Evolutionary conservation across 805 yeast genomes (phyloP), one percentile per base, ranked within the genome.

Genomic region (Candida glaebosa): DNA sequence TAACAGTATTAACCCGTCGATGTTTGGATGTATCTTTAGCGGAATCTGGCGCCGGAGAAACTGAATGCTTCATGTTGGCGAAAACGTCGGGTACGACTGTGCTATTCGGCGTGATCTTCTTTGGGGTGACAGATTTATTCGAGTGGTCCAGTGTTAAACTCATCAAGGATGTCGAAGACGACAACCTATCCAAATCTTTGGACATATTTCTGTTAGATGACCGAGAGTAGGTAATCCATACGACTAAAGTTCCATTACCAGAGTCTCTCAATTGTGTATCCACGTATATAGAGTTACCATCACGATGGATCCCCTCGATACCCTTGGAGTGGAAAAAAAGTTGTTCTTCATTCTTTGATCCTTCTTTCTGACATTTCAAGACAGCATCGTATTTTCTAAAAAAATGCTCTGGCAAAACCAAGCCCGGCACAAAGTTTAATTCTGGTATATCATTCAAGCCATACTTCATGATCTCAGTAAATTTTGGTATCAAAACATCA

Each of bases 141-240:
- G 35, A 32, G 5, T 32, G 5, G 9, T 32, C 35, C 22, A 32
- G 19, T 17, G 45, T 9, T 26, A 47, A 35, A 0, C 51, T 39
- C n/a, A 48, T 34, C 7, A 56, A 45, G 1, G 53, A 40, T 3
- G 55, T 39, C n/a, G 50, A 49, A 7, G 54, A 39, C 20, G 51
- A 52, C 37, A 61, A 45, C 34, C 56, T 57, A 36, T 53, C 53
- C 30, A 64, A 45, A 30, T 61, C 64, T 18, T 52, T 53, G 8
- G 58, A 38, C 17, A 61, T 48, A 39, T 49, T 53, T 18, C 46
- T 40, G 24, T 41, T 44, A 10, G 44, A 51, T 39, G 46, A 60
- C 52, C 91, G 79, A 1, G 91, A 82, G 57, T 86, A 89, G 0
- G 96, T 87, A 8, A 91, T 75, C 97, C 97, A 91, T 16, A 90